phyloP scores from a whole-genome alignment of 2,329 filamentous ascomycete species.

The Hypoxylon sp. region DNA sequence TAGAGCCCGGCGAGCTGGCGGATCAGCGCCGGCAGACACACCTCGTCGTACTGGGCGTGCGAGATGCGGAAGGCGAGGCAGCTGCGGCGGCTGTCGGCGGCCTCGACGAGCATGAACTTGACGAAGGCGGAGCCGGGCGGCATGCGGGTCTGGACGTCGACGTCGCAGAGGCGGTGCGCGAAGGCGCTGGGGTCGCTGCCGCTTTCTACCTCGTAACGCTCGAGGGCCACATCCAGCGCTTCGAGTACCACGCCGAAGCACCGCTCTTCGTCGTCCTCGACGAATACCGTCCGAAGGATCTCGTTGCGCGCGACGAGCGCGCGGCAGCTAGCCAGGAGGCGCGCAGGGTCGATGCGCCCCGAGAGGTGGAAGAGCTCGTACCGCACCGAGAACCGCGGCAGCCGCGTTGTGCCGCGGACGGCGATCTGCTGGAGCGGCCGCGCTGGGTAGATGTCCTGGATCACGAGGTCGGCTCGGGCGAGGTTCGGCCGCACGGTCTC shows the following conservation, averaged over 20 bases:
- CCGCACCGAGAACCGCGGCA: constrained; percentile 67
- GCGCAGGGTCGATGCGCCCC: constrained; percentile 55
- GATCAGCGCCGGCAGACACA: constrained; percentile 69
- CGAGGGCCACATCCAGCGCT: constrained; percentile 59
- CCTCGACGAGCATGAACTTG: constrained; percentile 63
- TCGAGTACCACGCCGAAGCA: constrained; percentile 67
- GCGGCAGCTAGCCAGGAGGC: constrained; percentile 59
- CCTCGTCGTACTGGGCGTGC: constrained; percentile 74
- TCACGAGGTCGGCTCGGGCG: constrained; percentile 57
- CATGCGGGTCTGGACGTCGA: constrained; percentile 63
- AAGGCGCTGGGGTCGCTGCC: constrained; percentile 61
- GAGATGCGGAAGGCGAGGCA: constrained; percentile 68
- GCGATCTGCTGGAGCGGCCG: constrained; percentile 67
- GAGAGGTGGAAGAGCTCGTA: constrained; percentile 72
- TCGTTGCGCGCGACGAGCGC: constrained; percentile 67
- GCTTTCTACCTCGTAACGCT: constrained; percentile 60
- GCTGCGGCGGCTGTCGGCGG: constrained; percentile 45
- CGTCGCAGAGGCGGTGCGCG: constrained; percentile 59
- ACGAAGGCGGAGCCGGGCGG: constrained; percentile 67
- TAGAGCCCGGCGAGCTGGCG: constrained; percentile 66
- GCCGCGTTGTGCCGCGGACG: constrained; percentile 63
- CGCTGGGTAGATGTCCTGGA: constrained; percentile 65
- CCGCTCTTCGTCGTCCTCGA: constrained; percentile 56
- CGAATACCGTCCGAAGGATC: constrained; percentile 71
- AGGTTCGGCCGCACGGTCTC: constrained; percentile 60